Percentiles rank a stretch among this genome's conserved stretches.
phyloP scores from a whole-genome alignment of 495 filamentous ascomycete genomes.

The Hyaloscypha bicolor region DNA sequence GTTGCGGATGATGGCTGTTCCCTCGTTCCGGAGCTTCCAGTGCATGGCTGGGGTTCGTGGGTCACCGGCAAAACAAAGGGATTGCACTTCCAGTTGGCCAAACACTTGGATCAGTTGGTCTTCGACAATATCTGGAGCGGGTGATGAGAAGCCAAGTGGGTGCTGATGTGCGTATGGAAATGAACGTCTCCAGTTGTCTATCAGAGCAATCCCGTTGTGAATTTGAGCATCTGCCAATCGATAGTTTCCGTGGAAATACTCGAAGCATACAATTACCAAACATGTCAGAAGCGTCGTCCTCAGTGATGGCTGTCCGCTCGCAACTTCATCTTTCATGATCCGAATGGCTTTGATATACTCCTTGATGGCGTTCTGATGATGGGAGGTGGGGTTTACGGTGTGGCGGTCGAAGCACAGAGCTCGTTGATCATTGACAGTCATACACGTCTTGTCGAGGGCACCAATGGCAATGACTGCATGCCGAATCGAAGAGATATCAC shows the following conservation, averaged over 20 bases:
- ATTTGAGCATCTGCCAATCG: conserved; percentile 16
- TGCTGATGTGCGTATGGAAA: conserved; percentile 7
- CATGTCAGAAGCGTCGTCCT: conserved; percentile 14
- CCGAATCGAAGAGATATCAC: conserved; percentile 59
- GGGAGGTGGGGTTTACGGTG: not conserved
- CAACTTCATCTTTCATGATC: conserved; percentile 6
- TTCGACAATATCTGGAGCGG: conserved; percentile 11
- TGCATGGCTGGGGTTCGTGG: not conserved
- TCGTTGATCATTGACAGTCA: conserved; percentile 12
- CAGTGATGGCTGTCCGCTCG: not conserved
- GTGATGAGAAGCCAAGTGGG: conserved; percentile 10
- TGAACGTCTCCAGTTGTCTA: conserved; percentile 28
- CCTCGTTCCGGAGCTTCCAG: conserved; percentile 7
- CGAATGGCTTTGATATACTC: conserved; percentile 22
- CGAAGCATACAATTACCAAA: conserved; percentile 23
- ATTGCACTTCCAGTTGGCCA: conserved; percentile 14
- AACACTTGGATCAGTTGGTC: conserved; percentile 16
- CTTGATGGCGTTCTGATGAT: conserved; percentile 21
- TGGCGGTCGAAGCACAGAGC: conserved; percentile 4
- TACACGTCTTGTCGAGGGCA: conserved; percentile 56
- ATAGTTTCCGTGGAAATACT: conserved; percentile 22
- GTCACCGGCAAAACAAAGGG: conserved; percentile 12
- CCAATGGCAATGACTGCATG: conserved; percentile 69
- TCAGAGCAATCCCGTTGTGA: conserved; percentile 17
- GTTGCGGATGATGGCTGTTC: conserved; percentile 2